phyloP scores from a whole-genome alignment of 441 rosid genomes.

The Pelargonium citronellum region DNA sequence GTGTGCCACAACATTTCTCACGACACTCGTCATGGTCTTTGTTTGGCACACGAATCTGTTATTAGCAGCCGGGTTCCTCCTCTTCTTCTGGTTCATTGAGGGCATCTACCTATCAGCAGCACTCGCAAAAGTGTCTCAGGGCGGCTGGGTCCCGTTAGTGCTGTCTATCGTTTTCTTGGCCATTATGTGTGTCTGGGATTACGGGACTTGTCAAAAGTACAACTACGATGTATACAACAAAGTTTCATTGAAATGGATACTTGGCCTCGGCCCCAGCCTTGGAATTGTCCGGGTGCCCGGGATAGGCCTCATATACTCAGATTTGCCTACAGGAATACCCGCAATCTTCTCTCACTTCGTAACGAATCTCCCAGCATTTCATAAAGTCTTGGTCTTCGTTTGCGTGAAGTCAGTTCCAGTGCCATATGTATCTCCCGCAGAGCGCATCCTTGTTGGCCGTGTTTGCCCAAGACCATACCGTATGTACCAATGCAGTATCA shows the following conservation, averaged over 20 bases:
- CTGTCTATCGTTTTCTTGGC: conserved; percentile 55
- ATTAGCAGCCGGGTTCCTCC: conserved; percentile 52
- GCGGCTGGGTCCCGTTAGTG: conserved; percentile 87
- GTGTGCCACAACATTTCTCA: conserved; percentile 82
- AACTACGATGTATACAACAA: conserved; percentile 82
- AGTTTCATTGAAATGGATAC: conserved; percentile 78
- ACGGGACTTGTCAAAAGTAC: conserved; percentile 81
- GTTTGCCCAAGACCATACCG: conserved; percentile 85
- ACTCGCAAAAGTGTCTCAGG: conserved; percentile 64
- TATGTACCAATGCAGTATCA: conserved; percentile 86
- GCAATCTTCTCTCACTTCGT: conserved; percentile 91
- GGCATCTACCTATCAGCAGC: conserved; percentile 82
- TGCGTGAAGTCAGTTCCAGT: conserved; percentile 94
- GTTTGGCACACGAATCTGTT: conserved; percentile 61
- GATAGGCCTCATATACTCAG: conserved; percentile 84
- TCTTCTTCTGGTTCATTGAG: conserved; percentile 67
- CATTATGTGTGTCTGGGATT: conserved; percentile 85
- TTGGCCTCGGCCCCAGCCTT: conserved; percentile 86
- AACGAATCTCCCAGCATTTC: conserved; percentile 88
- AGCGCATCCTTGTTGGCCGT: conserved; percentile 89
- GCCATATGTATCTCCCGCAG: conserved; percentile 73
- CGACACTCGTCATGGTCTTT: conserved; percentile 74
- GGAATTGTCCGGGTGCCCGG: conserved; percentile 94
- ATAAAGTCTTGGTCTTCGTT: conserved; percentile 74
- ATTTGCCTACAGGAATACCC: conserved; percentile 84